Evolutionary conservation across 2,329 filamentous ascomycete genomes (phyloP), one percentile per base, ranked within the genome.

Genomic region (Sclerotinia subarctica): DNA sequence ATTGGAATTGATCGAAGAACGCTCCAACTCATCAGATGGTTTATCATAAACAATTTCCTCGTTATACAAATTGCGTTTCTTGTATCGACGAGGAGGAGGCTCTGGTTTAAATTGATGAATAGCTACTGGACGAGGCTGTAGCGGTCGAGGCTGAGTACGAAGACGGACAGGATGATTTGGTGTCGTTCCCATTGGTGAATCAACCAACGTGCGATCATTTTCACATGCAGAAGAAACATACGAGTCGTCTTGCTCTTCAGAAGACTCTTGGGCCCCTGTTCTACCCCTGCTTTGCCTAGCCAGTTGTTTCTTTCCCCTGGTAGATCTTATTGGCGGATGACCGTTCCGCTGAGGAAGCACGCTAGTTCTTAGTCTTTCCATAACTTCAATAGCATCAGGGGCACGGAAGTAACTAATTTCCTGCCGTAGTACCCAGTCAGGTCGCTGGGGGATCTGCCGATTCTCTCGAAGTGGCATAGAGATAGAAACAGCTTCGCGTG

Each of bases 371-470:
- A 67, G 17, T 17, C 5, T 13, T 6, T 49, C 24, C 56, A 67
- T 62, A 5, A 53, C 47, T 17, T 11, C 17, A 3, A 51, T 35
- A 5, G 65, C 47, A 19, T 49, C 46, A 2, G 29, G 6, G 17
- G 46, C 56, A 6, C 49, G 65, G 8, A 67, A 67, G 26, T 32
- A 54, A 1, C 56, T 2, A 35, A 67, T 62, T 21, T 67, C 65
- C 38, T 53, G 56, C 3, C 29, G n/a, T 3, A 62, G 21, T 1
- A 62, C 38, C 56, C 47, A 35, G 5, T 32, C 65, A 17, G 15
- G 2, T 5, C 59, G 4, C 21, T 11, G 10, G 1, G 59, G 59
- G 17, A 51, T 51, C 13, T 38, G 5, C 1, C 59, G 56, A 17
- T 38, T 5, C 15, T 53, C 44, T 7, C 19, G 35, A 19, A 67